Evolutionary conservation across 1,284 basidiomycete species (phyloP).

Genomic region (Chalciporus piperatoides): DNA sequence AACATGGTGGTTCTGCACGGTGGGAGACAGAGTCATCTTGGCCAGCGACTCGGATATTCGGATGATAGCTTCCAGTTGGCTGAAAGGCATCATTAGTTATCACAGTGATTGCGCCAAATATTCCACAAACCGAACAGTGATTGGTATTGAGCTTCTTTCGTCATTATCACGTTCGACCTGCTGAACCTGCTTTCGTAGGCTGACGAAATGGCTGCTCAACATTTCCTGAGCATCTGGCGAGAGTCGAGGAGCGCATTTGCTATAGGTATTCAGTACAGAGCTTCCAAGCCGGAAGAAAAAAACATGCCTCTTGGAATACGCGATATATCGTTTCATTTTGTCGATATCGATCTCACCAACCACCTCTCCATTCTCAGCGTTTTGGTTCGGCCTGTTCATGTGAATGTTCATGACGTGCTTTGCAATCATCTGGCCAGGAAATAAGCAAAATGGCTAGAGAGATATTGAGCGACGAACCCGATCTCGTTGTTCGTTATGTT

Average conservation of each 20-base stretch:
- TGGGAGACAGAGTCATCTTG: slow-evolving; percentile 86
- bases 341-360: slow-evolving; percentile 96
- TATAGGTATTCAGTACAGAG: slow-evolving; percentile 30
- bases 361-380: slow-evolving; percentile 56
- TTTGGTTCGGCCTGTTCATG: slow-evolving; percentile 83
- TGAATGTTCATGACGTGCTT: slow-evolving; percentile 99
- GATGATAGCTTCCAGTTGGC: slow-evolving; percentile 98
- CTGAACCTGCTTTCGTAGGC: slow-evolving; percentile 91
- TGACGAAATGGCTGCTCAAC: slow-evolving; percentile 96
- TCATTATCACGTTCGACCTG: slow-evolving; percentile 97
- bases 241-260: slow-evolving; percentile 93
- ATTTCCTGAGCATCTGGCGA: slow-evolving; percentile 95
- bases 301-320: slow-evolving; percentile 88
- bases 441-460: slow-evolving; percentile 1
- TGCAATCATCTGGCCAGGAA: slow-evolving; percentile 73
- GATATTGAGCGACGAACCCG: slow-evolving; percentile 48
- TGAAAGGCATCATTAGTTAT: slow-evolving; percentile 34
- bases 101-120: neutral
- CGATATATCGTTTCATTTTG: slow-evolving; percentile 98
- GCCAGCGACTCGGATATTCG: slow-evolving; percentile 97
- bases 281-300: neutral
- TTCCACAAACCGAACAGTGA: slow-evolving; percentile 84
- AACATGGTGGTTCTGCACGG: slow-evolving; percentile 91
- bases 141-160: slow-evolving; percentile 96
- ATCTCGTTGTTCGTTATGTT: slow-evolving; percentile 94